Conservation (phyloP, 192 early-diverging fungal species). For the Pecoramyces ruminantium region DNA sequence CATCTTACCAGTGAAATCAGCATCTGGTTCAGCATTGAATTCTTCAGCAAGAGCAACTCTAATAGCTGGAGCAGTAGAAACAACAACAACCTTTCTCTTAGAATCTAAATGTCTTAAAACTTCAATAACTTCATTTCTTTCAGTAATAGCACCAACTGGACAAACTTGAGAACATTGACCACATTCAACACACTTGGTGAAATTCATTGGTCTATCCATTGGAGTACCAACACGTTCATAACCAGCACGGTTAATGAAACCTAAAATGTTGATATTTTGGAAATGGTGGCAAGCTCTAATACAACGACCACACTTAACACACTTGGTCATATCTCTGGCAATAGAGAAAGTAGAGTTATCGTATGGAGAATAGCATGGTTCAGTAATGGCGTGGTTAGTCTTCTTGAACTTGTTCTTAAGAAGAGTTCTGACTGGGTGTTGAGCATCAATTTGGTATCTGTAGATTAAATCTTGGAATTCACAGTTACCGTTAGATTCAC, state of each 20-base stretch:
- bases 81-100: neutral
- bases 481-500: constrained; percentile 1
- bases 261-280: neutral
- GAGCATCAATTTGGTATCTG: neutral
- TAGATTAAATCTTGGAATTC: constrained; percentile 1
- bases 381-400: neutral
- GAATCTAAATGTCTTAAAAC: neutral
- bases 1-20: neutral
- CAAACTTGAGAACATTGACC: constrained; percentile 1
- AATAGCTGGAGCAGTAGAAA: neutral
- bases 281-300: neutral
- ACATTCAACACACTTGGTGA: constrained; percentile 1
- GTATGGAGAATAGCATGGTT: neutral
- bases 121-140: neutral
- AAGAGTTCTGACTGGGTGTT: neutral
- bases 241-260: constrained; percentile 1
- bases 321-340: neutral
- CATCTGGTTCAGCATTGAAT: neutral
- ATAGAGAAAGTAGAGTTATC: neutral
- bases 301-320: constrained; percentile 1
- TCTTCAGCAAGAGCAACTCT: constrained; percentile 1
- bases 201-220: neutral
- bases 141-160: constrained; percentile 2
- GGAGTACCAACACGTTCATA: neutral
- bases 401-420: neutral